Evolutionary conservation across 352 stramenopile genomes (phyloP).

Genomic region (Phytophthora capsici): DNA sequence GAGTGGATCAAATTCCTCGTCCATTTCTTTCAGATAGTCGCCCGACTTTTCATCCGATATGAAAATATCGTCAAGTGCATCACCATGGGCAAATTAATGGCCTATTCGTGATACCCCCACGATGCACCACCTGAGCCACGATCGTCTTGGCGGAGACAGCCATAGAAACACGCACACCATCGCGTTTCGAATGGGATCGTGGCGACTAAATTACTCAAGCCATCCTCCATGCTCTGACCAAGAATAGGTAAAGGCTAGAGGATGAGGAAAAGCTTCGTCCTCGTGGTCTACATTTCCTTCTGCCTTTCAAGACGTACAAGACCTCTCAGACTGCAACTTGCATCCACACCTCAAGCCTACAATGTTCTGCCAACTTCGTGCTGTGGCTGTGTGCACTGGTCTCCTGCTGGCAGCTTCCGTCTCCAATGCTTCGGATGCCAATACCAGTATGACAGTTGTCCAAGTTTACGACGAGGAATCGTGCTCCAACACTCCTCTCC

Average conservation of each 20-base stretch:
- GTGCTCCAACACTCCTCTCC: conserved; percentile 22
- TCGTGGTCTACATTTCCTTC: background rate
- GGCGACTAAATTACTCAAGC: conserved; percentile 9
- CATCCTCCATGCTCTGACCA: background rate
- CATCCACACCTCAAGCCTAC: background rate
- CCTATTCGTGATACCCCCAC: no score
- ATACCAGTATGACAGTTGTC: conserved; percentile 20
- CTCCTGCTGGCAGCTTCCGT: conserved; percentile 1
- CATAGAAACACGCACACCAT: conserved; percentile 13
- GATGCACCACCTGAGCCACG: background rate
- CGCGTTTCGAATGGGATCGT: conserved; percentile 14
- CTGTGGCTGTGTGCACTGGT: background rate
- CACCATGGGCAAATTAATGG: no score
- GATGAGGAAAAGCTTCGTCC: conserved; percentile 16
- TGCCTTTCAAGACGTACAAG: background rate
- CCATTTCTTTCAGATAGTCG: conserved; percentile 6
- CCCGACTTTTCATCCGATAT: no score
- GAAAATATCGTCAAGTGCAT: no score
- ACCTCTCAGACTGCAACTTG: background rate
- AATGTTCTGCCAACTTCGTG: conserved; percentile 11
- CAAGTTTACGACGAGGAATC: conserved; percentile 24
- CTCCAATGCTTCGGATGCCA: background rate
- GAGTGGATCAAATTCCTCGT: conserved; percentile 1
- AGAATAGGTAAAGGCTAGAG: background rate
- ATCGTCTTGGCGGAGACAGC: background rate